Base-by-base conservation (phyloP, 208 protist genomes). In the Novymonas esmeraldas region DNA sequence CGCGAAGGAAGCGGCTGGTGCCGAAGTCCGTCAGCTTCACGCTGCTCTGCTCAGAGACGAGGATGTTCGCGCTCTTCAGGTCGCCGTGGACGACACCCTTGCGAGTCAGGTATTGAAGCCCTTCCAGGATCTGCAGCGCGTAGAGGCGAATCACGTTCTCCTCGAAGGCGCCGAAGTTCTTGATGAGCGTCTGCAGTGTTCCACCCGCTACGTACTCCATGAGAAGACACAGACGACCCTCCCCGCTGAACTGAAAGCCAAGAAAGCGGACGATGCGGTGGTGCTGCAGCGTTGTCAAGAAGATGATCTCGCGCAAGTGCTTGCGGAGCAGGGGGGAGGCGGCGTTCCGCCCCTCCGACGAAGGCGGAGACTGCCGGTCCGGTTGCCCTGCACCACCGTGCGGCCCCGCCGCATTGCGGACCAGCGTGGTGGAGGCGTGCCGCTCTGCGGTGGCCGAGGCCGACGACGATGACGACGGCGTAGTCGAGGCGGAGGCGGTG, bases 21-120 rank as follows among this genome's bases (percentile, higher is more conserved):
- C 96, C 96, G 81, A 98, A 98, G 64, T 98, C 96, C 13, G 91
- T 88, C 48, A 98, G 73, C 73, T 98, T 97, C 18, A 98, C 77
- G 31, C 69, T 79, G 45, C 92, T 87, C 22, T 79, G 72, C 51
- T 92, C 82, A 14, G 77, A 88, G 11, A 96, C 78, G 10, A 96
- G 76, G 29, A 97, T 79, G 69, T 97, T 96, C 9, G 84, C 86
- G 56, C 86, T 88, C 75, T 97, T 96, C 10, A 96, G 56, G 54
- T 97, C 91, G 31, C 93, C 83, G 64, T 97, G 89, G 41, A 97
- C 81, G 22, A 95, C 81, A 36, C 74, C 59, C 55, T 80, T 73
- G 41, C 71, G 54, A 7, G 78, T 62, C 58, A 97, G 76, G 61
- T 96, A 97, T 64, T 90, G 77, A 54, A 96, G 70, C 6, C 93